These are phyloP conservation scores for Monosporascus sp. DNA, from an alignment of 2,329 filamentous ascomycete genomes.

Conservation along the genomic window DNA sequence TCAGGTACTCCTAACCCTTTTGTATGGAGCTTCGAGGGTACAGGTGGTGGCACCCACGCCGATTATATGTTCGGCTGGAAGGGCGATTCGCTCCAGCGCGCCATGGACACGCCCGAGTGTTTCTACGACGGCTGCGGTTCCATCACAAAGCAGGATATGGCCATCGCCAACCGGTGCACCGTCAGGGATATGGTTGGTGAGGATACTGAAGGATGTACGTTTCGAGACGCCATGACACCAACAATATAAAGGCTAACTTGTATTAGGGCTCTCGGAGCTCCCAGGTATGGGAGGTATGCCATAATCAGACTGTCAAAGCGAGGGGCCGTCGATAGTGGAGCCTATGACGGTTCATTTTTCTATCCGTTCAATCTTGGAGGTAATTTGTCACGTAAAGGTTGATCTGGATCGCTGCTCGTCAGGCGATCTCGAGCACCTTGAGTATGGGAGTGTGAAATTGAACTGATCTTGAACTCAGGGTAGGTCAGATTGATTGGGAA, in stretches of 20 bases:
- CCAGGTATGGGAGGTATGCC: slow-evolving; percentile 3
- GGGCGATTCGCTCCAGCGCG: slow-evolving; percentile 22
- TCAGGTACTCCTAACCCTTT: slow-evolving; percentile 23
- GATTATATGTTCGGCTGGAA: slow-evolving; percentile 33
- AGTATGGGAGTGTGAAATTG: too few relatives aligned
- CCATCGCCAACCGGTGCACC: slow-evolving; percentile 17
- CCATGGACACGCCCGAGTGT: slow-evolving; percentile 31
- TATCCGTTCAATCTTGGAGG: too few relatives aligned
- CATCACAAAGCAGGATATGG: slow-evolving; percentile 20
- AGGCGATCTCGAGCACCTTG: too few relatives aligned
- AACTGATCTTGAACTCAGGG: too few relatives aligned
- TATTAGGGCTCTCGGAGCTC: slow-evolving; percentile 10
- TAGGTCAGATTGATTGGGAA: too few relatives aligned
- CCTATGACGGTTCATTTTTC: background rate
- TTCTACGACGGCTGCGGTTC: slow-evolving; percentile 26
- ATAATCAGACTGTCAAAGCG: background rate
- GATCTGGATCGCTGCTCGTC: too few relatives aligned
- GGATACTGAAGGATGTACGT: slow-evolving; percentile 22
- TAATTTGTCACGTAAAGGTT: too few relatives aligned
- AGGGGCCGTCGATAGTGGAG: background rate
- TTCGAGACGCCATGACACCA: background rate
- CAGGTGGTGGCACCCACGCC: slow-evolving; percentile 27
- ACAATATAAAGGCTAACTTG: slow-evolving; percentile 2
- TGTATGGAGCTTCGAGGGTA: slow-evolving; percentile 23
- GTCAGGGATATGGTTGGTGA: slow-evolving; percentile 19